Evolutionary conservation across 805 yeast species (phyloP), one percentile per base, ranked within the genome.

Genomic region (Wickerhamomyces canadensis): DNA sequence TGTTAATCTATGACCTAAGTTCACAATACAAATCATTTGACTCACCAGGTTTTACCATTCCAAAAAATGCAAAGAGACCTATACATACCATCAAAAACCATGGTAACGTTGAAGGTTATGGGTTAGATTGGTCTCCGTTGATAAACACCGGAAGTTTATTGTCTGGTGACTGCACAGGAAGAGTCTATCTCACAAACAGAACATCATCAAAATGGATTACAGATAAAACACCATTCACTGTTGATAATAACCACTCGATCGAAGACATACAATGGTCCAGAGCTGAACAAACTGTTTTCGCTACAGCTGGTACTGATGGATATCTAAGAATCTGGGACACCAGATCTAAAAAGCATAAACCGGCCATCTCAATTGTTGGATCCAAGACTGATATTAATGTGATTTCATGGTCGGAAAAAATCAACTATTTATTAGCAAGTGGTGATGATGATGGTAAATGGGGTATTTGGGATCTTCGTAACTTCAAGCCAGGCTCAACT

Each of bases 231-330:
- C 85, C 97, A 23, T 93, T 78, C 61, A 53, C 64, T 12, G 72
- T 62, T 31, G 70, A 66, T 41, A 80, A 82, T 44, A 73, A 78
- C 38, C 68, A 84, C 27, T 84, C 93, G n/a, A 82, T 93, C 41
- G 98, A 93, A 64, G 98, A 93, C 57, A 76, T 93, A 41, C 98
- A 93, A 62, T 93, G 98, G 97, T 85, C 96, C 11, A 83, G 82
- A 37, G 76, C 89, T 5, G 98, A 93, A 59, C 74, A 74, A 45
- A 87, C 97, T 0, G 98, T 93, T 22, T 93, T 93, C 58, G 95
- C 97, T n/a, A 77, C 94, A 17, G 91, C 84, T 31, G 97, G 96
- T 13, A 73, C 84, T 41, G 98, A 93, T 57, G 98, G 98, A 7
- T 76, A 76, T 55, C 76, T 91, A 30, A 76, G 96, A 49, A 84